Base-by-base conservation (phyloP, 2,329 filamentous ascomycete genomes). In the Neonectria neomacrospora region DNA sequence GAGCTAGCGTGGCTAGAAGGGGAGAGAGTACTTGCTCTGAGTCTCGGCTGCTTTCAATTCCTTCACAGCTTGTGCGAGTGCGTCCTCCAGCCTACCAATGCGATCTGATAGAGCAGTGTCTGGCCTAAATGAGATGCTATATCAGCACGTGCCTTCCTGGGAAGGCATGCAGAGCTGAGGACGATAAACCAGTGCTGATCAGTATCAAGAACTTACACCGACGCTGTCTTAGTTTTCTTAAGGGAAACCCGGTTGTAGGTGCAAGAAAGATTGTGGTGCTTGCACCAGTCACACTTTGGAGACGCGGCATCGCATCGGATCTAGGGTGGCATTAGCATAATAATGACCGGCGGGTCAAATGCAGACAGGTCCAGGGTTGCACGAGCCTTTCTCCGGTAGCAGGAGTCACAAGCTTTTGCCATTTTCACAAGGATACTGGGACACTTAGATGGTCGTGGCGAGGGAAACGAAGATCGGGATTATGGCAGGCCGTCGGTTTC, bases 211-310 rank as follows among this genome's bases (percentile, higher is more conserved):
- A 50, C 45, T 34, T 5, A 50, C 47, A 32, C 7, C 4, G 26
- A 20, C 18, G 12, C 12, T 7, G 26, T 14, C 47, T 50, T 50
- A 10, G 47, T 12, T 7, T 10, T 18, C 11, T 50, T 50, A n/a
- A 41, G 37, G 37, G 37, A 41, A 20, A 32, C n/a, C 16, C 47
- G 47, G 10, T 22, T 18, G 47, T 50, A 50, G 28, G 47, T 32
- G 28, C 47, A 50, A 1, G 16, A 4, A n/a, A 50, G 26, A 14
- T 50, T 20, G 11, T 50, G 47, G 20, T 50, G 47, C 47, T 50
- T 50, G 47, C 47, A 50, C 47, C 47, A 50, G 47, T 50, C 47
- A 20, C 47, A 50, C 28, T 50, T 30, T 8, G 47, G 47, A 30
- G 30, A 18, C n/a, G 11, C n/a, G n/a, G 28, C 26, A 50, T 50